Evolutionary conservation across 148 eudicot species (phyloP), one percentile per base, ranked within the genome.

Genomic region (Gaultheria prostrata): DNA sequence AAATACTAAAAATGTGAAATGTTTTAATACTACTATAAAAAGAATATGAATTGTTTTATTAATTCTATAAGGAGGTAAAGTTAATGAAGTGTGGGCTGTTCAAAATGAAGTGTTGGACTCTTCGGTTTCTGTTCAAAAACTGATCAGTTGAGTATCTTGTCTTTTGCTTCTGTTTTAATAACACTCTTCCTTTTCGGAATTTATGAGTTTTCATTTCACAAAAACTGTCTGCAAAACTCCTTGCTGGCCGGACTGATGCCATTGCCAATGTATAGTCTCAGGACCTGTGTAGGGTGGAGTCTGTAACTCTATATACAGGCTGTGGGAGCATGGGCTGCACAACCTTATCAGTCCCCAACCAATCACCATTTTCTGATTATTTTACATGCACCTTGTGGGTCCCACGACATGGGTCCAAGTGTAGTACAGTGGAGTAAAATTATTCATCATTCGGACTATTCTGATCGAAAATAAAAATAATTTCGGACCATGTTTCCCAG

Each of bases 281-380:
- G 65, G 26, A 12, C 56, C 15, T 11, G 56, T n/a, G 70, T 63
- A 30, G 32, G 70, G 6, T 65, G 32, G 71, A 65, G 71, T 26
- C 71, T 65, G 71, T 12, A 61, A 21, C 28, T 39, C 67, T 61
- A 61, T 3, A 26, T 32, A 65, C 15, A 65, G 71, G 18, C 71
- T 65, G 71, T 65, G 15, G 18, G 10, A 61, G 71, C 71, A 65
- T 65, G 71, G 71, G 71, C 71, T 15, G 71, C 33, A 65, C 71
- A 65, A 63, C 10, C 70, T 24, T 63, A 63, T 63, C 70, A 63
- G 70, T 63, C 70, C 32, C 32, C 70, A 11, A 28, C 71, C 35
- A 65, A 65, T 28, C 6, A 28, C 33, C 32, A 26, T 65, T 65
- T 65, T 28, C 71, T 11, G 13, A 65, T 26, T 26, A 24, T 28